Conservation (phyloP, 2,329 filamentous ascomycete genomes). For the Cladophialophora yegresii region DNA sequence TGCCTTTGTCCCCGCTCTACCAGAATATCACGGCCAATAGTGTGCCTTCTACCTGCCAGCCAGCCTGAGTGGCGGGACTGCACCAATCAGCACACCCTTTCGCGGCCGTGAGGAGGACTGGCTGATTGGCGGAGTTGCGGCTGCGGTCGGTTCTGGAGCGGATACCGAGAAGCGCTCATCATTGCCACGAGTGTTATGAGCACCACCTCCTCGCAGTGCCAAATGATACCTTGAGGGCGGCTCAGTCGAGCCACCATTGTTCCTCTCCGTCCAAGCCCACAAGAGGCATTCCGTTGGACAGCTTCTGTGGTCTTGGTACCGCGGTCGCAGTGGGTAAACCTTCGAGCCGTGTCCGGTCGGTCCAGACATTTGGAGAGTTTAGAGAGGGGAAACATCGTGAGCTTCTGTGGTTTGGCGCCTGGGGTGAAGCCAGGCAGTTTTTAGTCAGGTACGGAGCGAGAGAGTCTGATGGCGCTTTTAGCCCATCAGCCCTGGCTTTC, state of each 20-base stretch:
- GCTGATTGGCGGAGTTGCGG: conserved; percentile 15
- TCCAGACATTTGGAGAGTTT: conserved; percentile 15
- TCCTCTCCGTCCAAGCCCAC: not conserved
- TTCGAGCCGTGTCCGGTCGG: conserved; percentile 10
- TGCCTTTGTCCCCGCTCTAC: not conserved
- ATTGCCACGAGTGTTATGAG: conserved; percentile 10
- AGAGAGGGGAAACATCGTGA: not conserved
- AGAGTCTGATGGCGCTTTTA: conserved; percentile 10
- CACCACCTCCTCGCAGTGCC: not conserved
- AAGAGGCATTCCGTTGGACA: not conserved
- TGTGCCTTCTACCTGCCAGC: not conserved
- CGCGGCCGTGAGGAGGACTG: not conserved
- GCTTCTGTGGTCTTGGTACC: not conserved
- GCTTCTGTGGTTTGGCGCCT: conserved; percentile 9
- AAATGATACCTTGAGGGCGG: not conserved
- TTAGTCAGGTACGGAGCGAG: conserved; percentile 34
- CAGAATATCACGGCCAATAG: conserved; percentile 9
- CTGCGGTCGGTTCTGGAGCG: conserved; percentile 12
- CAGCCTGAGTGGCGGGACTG: not conserved
- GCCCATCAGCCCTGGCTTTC: conserved; percentile 12
- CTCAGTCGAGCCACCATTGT: not conserved
- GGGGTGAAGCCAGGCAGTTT: conserved; percentile 18
- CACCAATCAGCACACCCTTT: conserved; percentile 9
- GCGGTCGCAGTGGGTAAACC: not conserved
- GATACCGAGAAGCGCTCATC: conserved; percentile 10